Conservation (phyloP, 768 basidiomycete genomes). For the Boletus insuetus region DNA sequence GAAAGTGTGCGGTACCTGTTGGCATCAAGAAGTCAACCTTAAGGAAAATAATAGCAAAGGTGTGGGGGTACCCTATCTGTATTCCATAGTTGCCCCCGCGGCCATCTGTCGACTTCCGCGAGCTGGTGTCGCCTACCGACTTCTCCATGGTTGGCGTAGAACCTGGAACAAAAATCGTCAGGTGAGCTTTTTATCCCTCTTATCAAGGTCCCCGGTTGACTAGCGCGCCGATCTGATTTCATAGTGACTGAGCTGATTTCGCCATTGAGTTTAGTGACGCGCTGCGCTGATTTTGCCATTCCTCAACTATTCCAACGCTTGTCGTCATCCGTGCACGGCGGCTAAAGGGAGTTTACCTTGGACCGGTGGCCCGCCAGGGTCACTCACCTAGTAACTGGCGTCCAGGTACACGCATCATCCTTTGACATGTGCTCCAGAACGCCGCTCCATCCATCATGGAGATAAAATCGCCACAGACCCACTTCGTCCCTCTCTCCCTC, state of each 20-base stretch:
- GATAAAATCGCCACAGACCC: too few species aligned
- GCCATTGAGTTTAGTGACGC: conserved; percentile 17
- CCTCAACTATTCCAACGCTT: neutral
- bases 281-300: conserved; percentile 31
- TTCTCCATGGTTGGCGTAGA: conserved; percentile 20
- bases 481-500: too few species aligned
- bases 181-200: conserved; percentile 14
- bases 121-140: neutral
- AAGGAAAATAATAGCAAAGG: neutral
- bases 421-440: too few species aligned
- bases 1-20: conserved; percentile 45
- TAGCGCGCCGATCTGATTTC: neutral
- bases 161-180: neutral
- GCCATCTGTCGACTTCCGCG: conserved; percentile 15
- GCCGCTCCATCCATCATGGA: too few species aligned
- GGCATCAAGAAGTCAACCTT: neutral
- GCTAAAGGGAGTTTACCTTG: neutral
- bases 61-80: conserved; percentile 26
- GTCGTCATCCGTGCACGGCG: neutral
- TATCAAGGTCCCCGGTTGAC: conserved; percentile 3
- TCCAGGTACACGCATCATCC: too few species aligned
- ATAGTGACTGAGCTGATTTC: conserved; percentile 20
- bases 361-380: neutral
- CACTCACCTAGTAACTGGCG: neutral
- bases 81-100: conserved; percentile 29